These are phyloP conservation scores for Xylaria sp. DNA, from an alignment of 2,329 filamentous ascomycete species.

Conservation along the genomic window DNA sequence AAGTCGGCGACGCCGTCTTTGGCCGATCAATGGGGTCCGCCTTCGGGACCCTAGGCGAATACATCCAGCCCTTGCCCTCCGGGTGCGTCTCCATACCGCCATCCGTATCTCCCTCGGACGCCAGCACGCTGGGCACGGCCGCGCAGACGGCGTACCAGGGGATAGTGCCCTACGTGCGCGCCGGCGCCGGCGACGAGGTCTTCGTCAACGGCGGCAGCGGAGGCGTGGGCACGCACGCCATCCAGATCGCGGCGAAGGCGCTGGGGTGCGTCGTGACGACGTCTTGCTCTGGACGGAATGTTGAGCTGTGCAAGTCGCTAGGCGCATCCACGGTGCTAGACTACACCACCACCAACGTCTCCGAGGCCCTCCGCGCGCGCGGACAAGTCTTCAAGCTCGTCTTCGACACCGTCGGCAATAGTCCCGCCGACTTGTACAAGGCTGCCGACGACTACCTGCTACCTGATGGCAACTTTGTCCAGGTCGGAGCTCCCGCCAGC, in stretches of 20 bases:
- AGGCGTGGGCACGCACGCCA: slow-evolving; percentile 67
- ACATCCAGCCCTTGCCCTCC: slow-evolving; percentile 47
- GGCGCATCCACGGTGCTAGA: slow-evolving; percentile 73
- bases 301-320: slow-evolving; percentile 64
- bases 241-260: slow-evolving; percentile 72
- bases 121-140: slow-evolving; percentile 57
- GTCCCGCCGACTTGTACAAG: slow-evolving; percentile 62
- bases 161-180: slow-evolving; percentile 58
- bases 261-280: slow-evolving; percentile 68
- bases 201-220: slow-evolving; percentile 74
- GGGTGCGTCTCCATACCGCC: slow-evolving; percentile 54
- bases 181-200: slow-evolving; percentile 61
- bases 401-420: slow-evolving; percentile 67
- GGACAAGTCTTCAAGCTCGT: slow-evolving; percentile 62
- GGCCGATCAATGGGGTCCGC: slow-evolving; percentile 50
- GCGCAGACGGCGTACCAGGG: slow-evolving; percentile 60
- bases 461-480: slow-evolving; percentile 61
- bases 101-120: slow-evolving; percentile 54
- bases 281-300: slow-evolving; percentile 67
- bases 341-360: slow-evolving; percentile 63
- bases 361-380: slow-evolving; percentile 56
- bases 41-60: slow-evolving; percentile 57
- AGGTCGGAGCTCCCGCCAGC: slow-evolving; percentile 57
- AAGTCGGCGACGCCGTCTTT: slow-evolving; percentile 57
- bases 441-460: slow-evolving; percentile 62